Base-by-base conservation (phyloP, 805 yeast species). In the Pichia membranifaciens region DNA sequence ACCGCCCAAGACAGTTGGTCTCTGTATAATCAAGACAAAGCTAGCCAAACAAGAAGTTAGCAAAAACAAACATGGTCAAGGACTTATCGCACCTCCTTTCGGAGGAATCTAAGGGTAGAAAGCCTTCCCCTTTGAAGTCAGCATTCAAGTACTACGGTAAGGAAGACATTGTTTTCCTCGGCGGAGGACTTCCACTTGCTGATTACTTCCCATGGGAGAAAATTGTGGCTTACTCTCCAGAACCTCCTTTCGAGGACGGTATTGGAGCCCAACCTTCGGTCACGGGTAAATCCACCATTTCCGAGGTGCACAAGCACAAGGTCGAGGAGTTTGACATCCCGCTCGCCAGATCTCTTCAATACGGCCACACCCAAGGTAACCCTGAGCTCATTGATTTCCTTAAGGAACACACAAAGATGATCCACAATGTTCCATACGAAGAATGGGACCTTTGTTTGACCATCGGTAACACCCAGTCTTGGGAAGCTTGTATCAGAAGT, bases 111-210 rank as follows among this genome's bases (percentile, higher is more conserved):
- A 74, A 74, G 53, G 69, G 83, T 15, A 84, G 98, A 70, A 70
- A 75, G 43, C 79, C 84, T 32, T 88, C 96, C 12, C 83, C 87
- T 13, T 75, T 91, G 67, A 91, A 93, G 70, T 69, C 79, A 35
- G 95, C 95, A 16, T 87, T 91, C 73, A 81, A 80, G 61, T 84
- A 85, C 71, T 84, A 72, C 60, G 70, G 72, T 38, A 75, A 78
- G 53, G 96, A 96, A 31, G 79, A 82, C 45, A 73, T 93, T 61
- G 81, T 88, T 48, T 90, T 89, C 62, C 76, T 91, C 47, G 98
- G 97, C 47, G 99, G 98, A 58, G 99, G 99, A 7, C 76, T 91
- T 57, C 99, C 99, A 13, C 70, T 87, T 64, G 71, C 96, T 22
- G 91, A 85, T 53, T 85, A 87, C 68, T 91, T 91, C 76, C 98